These are phyloP conservation scores for Mucor sp. DNA, from an alignment of 371 early-diverging fungal genomes.

Conservation along the genomic window DNA sequence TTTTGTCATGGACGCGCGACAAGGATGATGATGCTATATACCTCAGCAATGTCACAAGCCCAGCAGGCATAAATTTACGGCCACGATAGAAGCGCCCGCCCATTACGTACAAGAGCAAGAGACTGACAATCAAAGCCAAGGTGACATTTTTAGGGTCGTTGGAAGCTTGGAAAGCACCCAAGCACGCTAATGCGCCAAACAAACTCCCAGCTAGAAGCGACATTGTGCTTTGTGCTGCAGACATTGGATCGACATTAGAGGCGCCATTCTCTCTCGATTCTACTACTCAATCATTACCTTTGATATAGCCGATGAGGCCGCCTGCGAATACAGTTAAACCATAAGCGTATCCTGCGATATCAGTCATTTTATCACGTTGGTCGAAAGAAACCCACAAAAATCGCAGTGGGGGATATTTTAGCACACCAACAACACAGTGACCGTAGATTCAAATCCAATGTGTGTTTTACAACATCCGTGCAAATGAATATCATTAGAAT, in stretches of 20 bases:
- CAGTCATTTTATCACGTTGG: slow-evolving; percentile 28
- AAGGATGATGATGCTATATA: slow-evolving; percentile 17
- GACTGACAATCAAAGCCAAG: slow-evolving; percentile 48
- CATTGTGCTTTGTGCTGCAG: slow-evolving; percentile 43
- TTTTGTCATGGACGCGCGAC: background rate
- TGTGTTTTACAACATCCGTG: background rate
- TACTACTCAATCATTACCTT: slow-evolving; percentile 29
- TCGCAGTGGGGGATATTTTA: background rate
- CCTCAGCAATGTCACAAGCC: slow-evolving; percentile 55
- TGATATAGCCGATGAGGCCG: slow-evolving; percentile 48
- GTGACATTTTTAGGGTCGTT: slow-evolving; percentile 45
- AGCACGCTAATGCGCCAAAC: slow-evolving; percentile 42
- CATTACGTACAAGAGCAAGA: slow-evolving; percentile 56
- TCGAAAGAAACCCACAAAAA: background rate
- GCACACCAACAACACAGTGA: background rate
- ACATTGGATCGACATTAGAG: too few relatives aligned
- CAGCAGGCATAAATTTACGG: slow-evolving; percentile 68
- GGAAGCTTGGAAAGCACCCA: slow-evolving; percentile 49
- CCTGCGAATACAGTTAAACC: slow-evolving; percentile 37
- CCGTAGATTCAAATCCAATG: background rate
- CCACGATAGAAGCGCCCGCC: slow-evolving; percentile 55
- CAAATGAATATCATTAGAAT: background rate
- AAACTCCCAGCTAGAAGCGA: slow-evolving; percentile 49
- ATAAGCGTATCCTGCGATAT: slow-evolving; percentile 47
- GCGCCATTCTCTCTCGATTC: too few relatives aligned